Evolutionary conservation across 768 basidiomycete genomes (phyloP).

Genomic region (Mycena leptocephala): DNA sequence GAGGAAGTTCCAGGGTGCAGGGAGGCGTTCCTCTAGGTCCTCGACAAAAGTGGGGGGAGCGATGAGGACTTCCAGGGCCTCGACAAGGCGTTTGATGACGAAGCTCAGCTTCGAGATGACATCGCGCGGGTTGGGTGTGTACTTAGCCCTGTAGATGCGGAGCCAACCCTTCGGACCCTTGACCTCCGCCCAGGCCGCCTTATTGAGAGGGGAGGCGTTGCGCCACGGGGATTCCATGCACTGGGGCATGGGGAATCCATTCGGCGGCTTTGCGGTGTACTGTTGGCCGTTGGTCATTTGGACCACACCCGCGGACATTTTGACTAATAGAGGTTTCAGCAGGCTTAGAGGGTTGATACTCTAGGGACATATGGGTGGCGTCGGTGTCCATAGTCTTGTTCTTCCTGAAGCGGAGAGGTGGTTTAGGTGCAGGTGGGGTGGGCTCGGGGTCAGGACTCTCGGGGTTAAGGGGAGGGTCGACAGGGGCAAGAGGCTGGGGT

Average conservation of each 20-base stretch:
- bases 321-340: neutral
- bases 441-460: neutral
- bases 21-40: slow-evolving; percentile 15
- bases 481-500: too few species aligned
- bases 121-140: neutral
- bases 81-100: slow-evolving; percentile 7
- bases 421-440: neutral
- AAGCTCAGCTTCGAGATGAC: neutral
- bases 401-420: neutral
- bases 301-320: neutral
- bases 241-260: neutral
- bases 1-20: slow-evolving; percentile 25
- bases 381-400: neutral
- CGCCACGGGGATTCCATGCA: neutral
- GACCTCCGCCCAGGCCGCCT: neutral
- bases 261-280: neutral
- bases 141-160: neutral
- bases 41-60: neutral
- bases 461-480: neutral
- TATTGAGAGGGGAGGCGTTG: neutral
- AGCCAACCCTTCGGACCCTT: neutral
- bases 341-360: neutral
- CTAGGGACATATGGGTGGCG: neutral
- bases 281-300: slow-evolving; percentile 3
- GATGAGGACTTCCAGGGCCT: neutral